These are phyloP conservation scores for Colletotrichum incanum DNA, from an alignment of 2,329 filamentous ascomycete genomes.

Conservation along the genomic window DNA sequence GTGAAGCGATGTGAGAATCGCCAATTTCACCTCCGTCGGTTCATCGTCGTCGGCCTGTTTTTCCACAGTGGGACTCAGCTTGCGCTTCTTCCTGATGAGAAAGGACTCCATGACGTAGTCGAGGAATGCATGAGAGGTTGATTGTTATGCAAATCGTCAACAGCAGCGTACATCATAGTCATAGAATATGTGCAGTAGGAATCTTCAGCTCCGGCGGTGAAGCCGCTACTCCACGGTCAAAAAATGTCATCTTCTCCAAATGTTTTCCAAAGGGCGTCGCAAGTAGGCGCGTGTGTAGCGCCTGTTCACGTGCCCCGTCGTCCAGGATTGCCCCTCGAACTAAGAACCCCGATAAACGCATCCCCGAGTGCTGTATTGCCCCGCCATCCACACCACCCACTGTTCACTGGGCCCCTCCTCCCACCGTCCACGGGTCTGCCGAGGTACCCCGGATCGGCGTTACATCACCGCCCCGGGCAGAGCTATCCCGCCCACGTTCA, in stretches of 20 bases:
- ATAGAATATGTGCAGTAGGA: background rate
- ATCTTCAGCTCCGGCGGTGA: too few relatives aligned
- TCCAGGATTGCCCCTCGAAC: background rate
- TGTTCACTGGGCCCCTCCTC: background rate
- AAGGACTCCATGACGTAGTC: conserved; percentile 70
- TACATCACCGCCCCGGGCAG: conserved; percentile 37
- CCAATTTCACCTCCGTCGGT: conserved; percentile 91
- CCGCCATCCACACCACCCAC: conserved; percentile 23
- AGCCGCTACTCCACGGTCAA: background rate
- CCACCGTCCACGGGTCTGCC: conserved; percentile 27
- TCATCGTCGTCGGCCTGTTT: conserved; percentile 70
- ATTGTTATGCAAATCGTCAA: background rate
- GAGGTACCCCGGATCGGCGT: conserved; percentile 43
- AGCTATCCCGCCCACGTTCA: conserved; percentile 38
- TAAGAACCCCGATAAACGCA: conserved; percentile 29
- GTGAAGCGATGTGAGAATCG: conserved; percentile 84
- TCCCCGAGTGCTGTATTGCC: conserved; percentile 14
- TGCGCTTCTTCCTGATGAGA: conserved; percentile 69
- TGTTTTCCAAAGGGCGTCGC: conserved; percentile 6
- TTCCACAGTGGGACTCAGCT: conserved; percentile 47
- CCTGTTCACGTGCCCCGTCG: conserved; percentile 27
- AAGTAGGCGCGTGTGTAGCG: conserved; percentile 31
- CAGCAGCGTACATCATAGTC: too few relatives aligned
- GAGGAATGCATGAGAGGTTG: background rate
- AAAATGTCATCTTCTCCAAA: background rate